These are phyloP conservation scores for Inga leiocalycina DNA, from an alignment of 306 rosid genomes.

Conservation along the genomic window DNA sequence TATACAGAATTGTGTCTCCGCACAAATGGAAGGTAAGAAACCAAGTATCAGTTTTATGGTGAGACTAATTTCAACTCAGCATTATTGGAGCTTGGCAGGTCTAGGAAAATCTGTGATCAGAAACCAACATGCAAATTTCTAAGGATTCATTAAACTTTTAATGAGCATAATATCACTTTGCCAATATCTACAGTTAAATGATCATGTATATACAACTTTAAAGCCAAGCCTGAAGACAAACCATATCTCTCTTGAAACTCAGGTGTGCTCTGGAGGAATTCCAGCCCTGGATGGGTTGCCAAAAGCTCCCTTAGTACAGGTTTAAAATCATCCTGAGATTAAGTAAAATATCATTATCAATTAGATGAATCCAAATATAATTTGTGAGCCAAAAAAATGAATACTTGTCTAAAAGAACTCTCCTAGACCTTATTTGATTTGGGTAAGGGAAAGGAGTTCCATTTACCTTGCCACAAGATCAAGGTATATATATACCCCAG, in stretches of 20 bases:
- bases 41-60: not conserved
- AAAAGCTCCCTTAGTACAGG: constrained; percentile 92
- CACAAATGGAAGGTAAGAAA: constrained; percentile 13
- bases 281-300: constrained; percentile 97
- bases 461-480: not conserved
- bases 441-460: not conserved
- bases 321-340: constrained; percentile 89
- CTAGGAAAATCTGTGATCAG: not conserved
- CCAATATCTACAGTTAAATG: not conserved
- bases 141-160: not conserved
- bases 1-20: not conserved
- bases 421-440: not conserved
- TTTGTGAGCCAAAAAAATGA: constrained; percentile 26
- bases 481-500: not conserved
- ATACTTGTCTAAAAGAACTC: constrained; percentile 1
- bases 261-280: constrained; percentile 96
- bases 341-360: constrained; percentile 31
- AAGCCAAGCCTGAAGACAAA: constrained; percentile 54
- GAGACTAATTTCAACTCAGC: constrained; percentile 15
- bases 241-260: constrained; percentile 99
- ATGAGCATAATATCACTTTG: constrained; percentile 18
- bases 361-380: constrained; percentile 26
- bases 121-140: not conserved
- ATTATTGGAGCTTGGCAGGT: not conserved
- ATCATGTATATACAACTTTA: constrained; percentile 31